Percentiles rank a stretch among this genome's conserved stretches.
phyloP scores from a whole-genome alignment of 352 stramenopile genomes.

The Phytopythium ostracodes region DNA sequence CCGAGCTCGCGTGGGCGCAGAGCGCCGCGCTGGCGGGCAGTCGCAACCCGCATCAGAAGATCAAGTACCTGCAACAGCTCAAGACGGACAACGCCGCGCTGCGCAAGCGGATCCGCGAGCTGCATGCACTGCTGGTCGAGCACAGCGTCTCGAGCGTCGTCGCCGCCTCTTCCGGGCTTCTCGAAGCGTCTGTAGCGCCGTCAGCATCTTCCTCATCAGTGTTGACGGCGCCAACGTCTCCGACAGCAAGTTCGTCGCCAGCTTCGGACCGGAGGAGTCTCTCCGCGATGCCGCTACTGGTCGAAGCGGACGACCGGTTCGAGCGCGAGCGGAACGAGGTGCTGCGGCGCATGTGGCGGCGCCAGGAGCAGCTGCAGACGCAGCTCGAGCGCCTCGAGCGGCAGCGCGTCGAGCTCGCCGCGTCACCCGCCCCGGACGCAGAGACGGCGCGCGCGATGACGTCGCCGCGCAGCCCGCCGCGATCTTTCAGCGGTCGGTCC shows the following conservation, averaged over 20 bases:
- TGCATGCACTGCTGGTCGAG: conserved; percentile 41
- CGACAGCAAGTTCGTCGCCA: conserved; percentile 6
- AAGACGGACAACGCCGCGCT: conserved; percentile 65
- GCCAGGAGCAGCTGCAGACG: conserved; percentile 41
- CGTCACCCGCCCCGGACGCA: conserved; percentile 2
- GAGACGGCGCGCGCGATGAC: conserved; percentile 7
- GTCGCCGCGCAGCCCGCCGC: background rate
- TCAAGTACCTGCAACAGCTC: conserved; percentile 66
- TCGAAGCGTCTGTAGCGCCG: background rate
- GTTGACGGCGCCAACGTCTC: conserved; percentile 1
- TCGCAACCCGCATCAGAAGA: conserved; percentile 64
- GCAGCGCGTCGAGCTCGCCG: conserved; percentile 7
- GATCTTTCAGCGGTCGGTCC: conserved; percentile 4
- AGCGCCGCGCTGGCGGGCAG: conserved; percentile 57
- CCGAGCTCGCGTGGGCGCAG: conserved; percentile 47
- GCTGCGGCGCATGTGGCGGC: conserved; percentile 45
- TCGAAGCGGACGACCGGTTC: conserved; percentile 16
- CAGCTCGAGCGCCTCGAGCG: conserved; percentile 43
- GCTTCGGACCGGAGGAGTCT: background rate
- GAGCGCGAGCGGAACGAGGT: conserved; percentile 36
- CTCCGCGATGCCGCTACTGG: conserved; percentile 17
- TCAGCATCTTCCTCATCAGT: conserved; percentile 7
- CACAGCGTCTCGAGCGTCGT: background rate
- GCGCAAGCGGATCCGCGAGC: conserved; percentile 42
- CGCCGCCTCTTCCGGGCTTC: background rate